These are phyloP conservation scores for Saccharomycopsis sp. DNA, from an alignment of 805 yeast genomes.

Conservation along the genomic window DNA sequence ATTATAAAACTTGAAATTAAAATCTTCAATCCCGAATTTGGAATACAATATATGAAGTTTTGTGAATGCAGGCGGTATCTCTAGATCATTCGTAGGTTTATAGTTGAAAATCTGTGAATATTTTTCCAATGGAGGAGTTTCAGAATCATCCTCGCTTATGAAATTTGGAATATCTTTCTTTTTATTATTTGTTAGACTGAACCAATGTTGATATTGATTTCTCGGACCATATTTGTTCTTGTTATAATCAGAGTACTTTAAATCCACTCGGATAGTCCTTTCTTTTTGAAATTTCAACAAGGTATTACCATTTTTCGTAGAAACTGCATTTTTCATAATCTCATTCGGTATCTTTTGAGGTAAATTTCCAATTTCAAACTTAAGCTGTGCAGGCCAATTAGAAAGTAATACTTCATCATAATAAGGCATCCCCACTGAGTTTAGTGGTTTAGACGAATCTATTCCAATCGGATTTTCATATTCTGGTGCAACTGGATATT, in stretches of 20 bases:
- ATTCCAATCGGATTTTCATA: constrained; percentile 27
- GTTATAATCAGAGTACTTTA: constrained; percentile 37
- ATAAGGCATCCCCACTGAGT: constrained; percentile 77
- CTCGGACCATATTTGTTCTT: constrained; percentile 50
- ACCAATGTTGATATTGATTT: constrained; percentile 39
- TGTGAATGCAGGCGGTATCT: constrained; percentile 62
- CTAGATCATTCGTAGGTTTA: constrained; percentile 4
- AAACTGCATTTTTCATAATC: constrained; percentile 29
- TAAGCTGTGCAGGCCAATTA: constrained; percentile 63
- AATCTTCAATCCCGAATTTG: constrained; percentile 87
- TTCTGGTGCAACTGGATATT: constrained; percentile 44
- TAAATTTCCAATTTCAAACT: constrained; percentile 36
- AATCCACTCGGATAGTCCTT: constrained; percentile 5
- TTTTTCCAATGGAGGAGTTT: not conserved
- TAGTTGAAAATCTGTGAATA: constrained; percentile 14
- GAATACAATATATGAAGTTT: constrained; percentile 75
- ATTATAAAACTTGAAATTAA: constrained; percentile 84
- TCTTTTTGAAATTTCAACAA: not conserved
- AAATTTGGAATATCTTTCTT: constrained; percentile 41
- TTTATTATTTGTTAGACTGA: constrained; percentile 30
- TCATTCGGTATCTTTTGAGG: constrained; percentile 21
- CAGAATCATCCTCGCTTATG: constrained; percentile 42
- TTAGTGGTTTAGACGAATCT: constrained; percentile 48
- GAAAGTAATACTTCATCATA: constrained; percentile 72
- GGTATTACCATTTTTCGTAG: constrained; percentile 1